Base-by-base conservation (phyloP, 257 asterid genomes). In the Ophiorrhiza pumila region DNA sequence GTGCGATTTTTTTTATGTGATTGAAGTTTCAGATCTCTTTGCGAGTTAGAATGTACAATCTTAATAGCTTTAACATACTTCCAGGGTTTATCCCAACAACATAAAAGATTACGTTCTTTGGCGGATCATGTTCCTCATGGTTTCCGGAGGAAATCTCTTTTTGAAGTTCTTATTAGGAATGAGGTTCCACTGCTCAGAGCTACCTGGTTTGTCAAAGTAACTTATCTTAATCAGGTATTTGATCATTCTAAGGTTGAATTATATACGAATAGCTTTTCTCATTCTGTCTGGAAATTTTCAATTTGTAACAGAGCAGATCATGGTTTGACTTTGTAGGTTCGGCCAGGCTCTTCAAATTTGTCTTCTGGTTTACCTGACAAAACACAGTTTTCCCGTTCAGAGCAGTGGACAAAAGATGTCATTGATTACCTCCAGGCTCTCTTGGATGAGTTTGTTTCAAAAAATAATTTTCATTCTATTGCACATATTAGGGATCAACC, bases 71-170 rank as follows among this genome's bases (percentile, higher is more conserved):
- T 71, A 60, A 39, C 74, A 63, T 53, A 52, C 80, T 74, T 79
- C 47, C 87, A 95, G 99, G 92, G 96, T 79, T 87, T 95, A 84
- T 90, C 98, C 52, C 97, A 89, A 70, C 94, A 85, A 17, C 96
- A 92, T 78, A 95, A 95, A 82, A 85, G 96, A 80, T 78, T 95
- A 80, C 84, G 96, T 69, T 88, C 89, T 42, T 87, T 95, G 96
- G 95, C 96, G 3, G 99, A 92, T 84, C 98, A 89, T 65, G 98
- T 92, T 65, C 99, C 99, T 74, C 96, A 92, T 85, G 99, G 97
- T 77, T 90, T 84, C 79, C 79, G 92, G 80, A 88, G 76, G 85
- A 92, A 79, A 78, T 84, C 95, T 60, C 95, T 90, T 53, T 85
- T 95, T 71, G 99, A 92, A 88, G 93, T 90, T 81, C 91, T 95